A percentile compares a stretch with the other conserved stretches of the same genome.
Evolutionary conservation across 495 filamentous ascomycete genomes (phyloP).

Genomic region (Aspergillus olivimuriae): DNA sequence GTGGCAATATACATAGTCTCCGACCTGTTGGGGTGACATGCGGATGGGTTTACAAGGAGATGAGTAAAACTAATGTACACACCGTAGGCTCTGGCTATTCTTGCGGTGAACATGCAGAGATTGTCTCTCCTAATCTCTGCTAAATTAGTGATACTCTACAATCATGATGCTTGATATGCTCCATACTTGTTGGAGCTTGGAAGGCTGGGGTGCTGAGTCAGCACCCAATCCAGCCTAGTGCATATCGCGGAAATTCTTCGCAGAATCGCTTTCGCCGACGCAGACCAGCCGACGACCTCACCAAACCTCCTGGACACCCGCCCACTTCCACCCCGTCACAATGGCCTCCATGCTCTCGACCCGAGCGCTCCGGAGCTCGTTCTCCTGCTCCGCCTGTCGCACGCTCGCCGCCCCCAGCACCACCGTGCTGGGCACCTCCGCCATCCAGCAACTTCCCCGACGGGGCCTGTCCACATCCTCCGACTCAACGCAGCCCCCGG

Average conservation of each 20-base stretch:
- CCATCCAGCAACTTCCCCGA: slow-evolving; percentile 6
- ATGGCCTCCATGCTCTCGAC: slow-evolving; percentile 36
- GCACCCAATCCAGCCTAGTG: slow-evolving; percentile 15
- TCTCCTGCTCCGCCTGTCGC: slow-evolving; percentile 28
- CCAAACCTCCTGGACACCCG: slow-evolving; percentile 18
- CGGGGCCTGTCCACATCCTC: slow-evolving; percentile 18
- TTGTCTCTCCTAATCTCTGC: too few relatives aligned
- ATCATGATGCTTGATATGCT: too few relatives aligned
- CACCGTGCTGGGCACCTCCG: slow-evolving; percentile 11
- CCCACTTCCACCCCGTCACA: slow-evolving; percentile 16
- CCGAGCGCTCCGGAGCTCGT: slow-evolving; percentile 28
- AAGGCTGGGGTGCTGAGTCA: slow-evolving; percentile 2
- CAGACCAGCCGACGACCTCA: too few relatives aligned
- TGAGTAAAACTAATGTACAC: too few relatives aligned
- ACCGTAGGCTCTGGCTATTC: too few relatives aligned
- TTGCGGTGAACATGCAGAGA: too few relatives aligned
- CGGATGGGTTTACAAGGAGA: too few relatives aligned
- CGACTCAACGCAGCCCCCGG: slow-evolving; percentile 17
- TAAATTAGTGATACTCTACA: too few relatives aligned
- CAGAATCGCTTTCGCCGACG: slow-evolving; percentile 7
- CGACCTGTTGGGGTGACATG: too few relatives aligned
- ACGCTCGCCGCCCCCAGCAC: slow-evolving; percentile 15
- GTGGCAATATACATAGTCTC: too few relatives aligned
- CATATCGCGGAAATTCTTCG: slow-evolving; percentile 21
- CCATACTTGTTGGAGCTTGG: too few relatives aligned